phyloP scores from a whole-genome alignment of 305 asterid genomes.

The Coffea humblotiana region DNA sequence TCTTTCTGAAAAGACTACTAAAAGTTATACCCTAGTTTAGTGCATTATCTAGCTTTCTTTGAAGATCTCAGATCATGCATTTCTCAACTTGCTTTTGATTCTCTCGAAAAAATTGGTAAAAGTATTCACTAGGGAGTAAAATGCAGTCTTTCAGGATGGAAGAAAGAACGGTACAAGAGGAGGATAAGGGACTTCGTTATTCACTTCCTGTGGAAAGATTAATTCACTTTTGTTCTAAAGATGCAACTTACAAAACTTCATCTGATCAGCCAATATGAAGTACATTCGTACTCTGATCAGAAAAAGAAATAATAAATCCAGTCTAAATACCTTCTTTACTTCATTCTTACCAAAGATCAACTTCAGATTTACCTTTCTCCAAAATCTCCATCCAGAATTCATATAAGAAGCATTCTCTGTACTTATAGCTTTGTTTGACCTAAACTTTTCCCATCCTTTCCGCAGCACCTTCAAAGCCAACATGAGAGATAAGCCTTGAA shows the following conservation, averaged over 20 bases:
- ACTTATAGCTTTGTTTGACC: conserved; percentile 10
- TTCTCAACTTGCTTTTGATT: neutral
- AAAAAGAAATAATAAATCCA: neutral
- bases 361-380: neutral
- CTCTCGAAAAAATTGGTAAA: neutral
- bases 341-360: neutral
- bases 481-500: conserved; percentile 1
- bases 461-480: conserved; percentile 66
- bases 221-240: neutral
- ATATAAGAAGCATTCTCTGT: neutral
- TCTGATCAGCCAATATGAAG: neutral
- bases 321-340: neutral
- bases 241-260: neutral
- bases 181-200: neutral
- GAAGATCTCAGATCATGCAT: neutral
- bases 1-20: neutral
- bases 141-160: neutral
- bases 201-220: neutral
- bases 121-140: neutral
- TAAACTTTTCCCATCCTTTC: conserved; percentile 44
- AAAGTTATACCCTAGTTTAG: neutral
- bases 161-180: neutral
- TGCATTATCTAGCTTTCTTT: neutral
- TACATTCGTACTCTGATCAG: neutral
- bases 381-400: neutral